These are phyloP conservation scores for Saposhnikovia divaricata DNA, from an alignment of 129 eudicot genomes.

Conservation along the genomic window DNA sequence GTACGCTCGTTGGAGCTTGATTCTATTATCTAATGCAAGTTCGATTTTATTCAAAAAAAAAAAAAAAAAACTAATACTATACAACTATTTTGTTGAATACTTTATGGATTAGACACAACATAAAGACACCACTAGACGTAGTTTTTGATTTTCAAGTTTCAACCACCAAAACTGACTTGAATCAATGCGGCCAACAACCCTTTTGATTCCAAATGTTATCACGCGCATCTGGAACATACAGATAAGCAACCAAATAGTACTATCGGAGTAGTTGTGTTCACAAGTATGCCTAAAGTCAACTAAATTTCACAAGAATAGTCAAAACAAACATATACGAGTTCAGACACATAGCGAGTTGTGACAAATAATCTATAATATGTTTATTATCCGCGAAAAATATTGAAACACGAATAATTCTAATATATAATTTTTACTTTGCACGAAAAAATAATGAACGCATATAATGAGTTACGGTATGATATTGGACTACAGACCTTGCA, in stretches of 20 bases:
- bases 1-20: too few species aligned
- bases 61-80: too few species aligned
- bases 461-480: too few species aligned
- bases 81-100: not conserved
- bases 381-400: not conserved
- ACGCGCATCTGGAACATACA: not conserved
- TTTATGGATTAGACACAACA: not conserved
- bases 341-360: not conserved
- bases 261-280: not conserved
- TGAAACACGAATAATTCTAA: too few species aligned
- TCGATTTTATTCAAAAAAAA: too few species aligned
- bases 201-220: not conserved
- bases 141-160: not conserved
- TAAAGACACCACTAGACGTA: not conserved
- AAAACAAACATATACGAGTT: conserved; percentile 3
- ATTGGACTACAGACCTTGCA: conserved; percentile 54
- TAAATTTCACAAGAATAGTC: conserved; percentile 18
- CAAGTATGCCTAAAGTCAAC: conserved; percentile 2
- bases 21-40: too few species aligned
- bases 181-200: not conserved
- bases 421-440: too few species aligned
- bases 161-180: not conserved
- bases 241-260: not conserved
- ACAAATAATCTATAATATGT: not conserved
- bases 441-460: too few species aligned